Conservation (phyloP, 176 grass and related monocot species). For the Rhynchospora breviuscula region DNA sequence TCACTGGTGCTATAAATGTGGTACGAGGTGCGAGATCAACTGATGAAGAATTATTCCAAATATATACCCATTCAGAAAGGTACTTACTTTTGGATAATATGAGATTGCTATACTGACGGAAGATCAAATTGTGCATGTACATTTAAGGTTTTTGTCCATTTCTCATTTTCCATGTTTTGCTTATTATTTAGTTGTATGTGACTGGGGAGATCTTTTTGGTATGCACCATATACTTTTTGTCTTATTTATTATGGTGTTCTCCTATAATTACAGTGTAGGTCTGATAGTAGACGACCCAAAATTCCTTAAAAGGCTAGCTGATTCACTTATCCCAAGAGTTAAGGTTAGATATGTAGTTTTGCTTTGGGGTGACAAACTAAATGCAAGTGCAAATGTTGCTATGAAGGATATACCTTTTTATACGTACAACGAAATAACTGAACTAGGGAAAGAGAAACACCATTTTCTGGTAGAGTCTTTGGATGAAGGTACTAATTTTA, state of each 20-base stretch:
- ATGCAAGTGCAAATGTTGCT: slow-evolving; percentile 36
- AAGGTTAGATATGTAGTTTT: slow-evolving; percentile 71
- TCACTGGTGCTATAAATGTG: slow-evolving; percentile 90
- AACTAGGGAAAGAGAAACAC: slow-evolving; percentile 53
- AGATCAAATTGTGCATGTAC: neutral
- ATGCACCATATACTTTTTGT: neutral
- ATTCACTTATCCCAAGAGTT: slow-evolving; percentile 65
- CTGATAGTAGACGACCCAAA: slow-evolving; percentile 87
- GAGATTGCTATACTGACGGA: neutral
- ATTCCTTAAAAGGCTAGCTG: slow-evolving; percentile 85
- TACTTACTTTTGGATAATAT: slow-evolving; percentile 18
- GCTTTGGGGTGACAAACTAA: slow-evolving; percentile 83
- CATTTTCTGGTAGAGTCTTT: slow-evolving; percentile 32
- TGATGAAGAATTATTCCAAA: slow-evolving; percentile 77
- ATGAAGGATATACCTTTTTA: slow-evolving; percentile 67
- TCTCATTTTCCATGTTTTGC: slow-evolving; percentile 11
- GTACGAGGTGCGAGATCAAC: slow-evolving; percentile 84
- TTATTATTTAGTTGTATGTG: neutral
- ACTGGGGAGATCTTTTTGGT: neutral
- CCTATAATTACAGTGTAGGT: slow-evolving; percentile 54
- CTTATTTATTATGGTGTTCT: slow-evolving; percentile 13
- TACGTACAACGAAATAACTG: slow-evolving; percentile 60
- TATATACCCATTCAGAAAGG: slow-evolving; percentile 96
- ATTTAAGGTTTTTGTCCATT: neutral
- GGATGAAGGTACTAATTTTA: slow-evolving; percentile 53